Evolutionary conservation across 2,329 filamentous ascomycete genomes (phyloP), one percentile per base, ranked within the genome.

Genomic region (Pseudocercospora vitis): DNA sequence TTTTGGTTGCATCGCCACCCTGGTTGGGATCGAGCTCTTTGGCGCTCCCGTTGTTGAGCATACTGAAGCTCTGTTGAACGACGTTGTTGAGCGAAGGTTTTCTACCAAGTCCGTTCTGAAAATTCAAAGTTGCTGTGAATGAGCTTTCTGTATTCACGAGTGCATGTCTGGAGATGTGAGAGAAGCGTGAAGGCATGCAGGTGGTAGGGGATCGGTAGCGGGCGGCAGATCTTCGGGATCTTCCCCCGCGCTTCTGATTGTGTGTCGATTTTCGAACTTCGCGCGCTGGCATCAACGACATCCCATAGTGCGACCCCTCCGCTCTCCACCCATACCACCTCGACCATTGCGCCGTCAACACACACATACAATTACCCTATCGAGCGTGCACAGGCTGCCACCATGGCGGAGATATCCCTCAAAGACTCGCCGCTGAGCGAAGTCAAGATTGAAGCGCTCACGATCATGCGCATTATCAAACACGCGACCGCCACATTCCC

Each of bases 401-500:
- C 49, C 55, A 68, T 68, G 65, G 64, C 66, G 46, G 60, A 64
- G 29, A 55, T 57, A 32, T 50, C 57, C 4, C 40, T 55, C 29
- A 59, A 59, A 37, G 63, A 63, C 88, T 76, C 88, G 86, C 65
- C 67, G 24, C 48, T 69, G 42, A 59, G 53, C 80, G 82, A 89
- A 75, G 89, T 96, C 68, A 90, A 95, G 80, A 87, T 97, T 71
- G 91, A 96, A 80, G 90, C 92, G 69, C 80, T 97, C 80, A 92
- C 95, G 69, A 89, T 95, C 65, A 92, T 96, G 88, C 96, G 96
- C 81, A 91, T 97, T 73, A 91, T 95, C 75, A 96, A 95, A 78
- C 91, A 96, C 79, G 90, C 89, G 78, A 87, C 90, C 53, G 83
- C 88, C 67, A 82, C 83, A 50, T 96, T 96, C 77, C 92, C 92